Conservation (phyloP, 1,284 basidiomycete genomes). For the Moesziomyces sp. region DNA sequence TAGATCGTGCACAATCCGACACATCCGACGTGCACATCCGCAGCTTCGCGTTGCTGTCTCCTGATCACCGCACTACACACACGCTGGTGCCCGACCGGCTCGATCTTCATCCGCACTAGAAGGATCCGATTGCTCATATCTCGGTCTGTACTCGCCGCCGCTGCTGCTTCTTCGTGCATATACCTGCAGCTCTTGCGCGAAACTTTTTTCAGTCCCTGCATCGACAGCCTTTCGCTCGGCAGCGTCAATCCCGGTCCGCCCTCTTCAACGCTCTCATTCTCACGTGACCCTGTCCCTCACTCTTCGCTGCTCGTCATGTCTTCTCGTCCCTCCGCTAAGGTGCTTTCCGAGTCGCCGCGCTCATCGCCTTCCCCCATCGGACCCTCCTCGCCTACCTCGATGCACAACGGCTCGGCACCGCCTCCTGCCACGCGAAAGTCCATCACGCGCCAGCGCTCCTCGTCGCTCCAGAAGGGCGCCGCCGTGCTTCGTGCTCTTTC, state of each 20-base stretch:
- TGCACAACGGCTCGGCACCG: background rate
- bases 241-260: background rate
- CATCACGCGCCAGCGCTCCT: constrained; percentile 49
- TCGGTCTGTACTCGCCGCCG: too few species aligned
- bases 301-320: constrained; percentile 12
- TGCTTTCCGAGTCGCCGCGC: constrained; percentile 32
- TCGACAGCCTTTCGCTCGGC: too few species aligned
- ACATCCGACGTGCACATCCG: background rate
- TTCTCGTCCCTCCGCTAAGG: constrained; percentile 18
- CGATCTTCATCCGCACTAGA: too few species aligned
- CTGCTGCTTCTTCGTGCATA: too few species aligned
- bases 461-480: constrained; percentile 62
- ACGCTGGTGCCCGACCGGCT: too few species aligned
- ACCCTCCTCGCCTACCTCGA: constrained; percentile 1
- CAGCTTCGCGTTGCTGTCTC: background rate
- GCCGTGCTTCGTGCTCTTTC: constrained; percentile 63
- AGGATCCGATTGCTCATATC: too few species aligned
- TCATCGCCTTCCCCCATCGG: constrained; percentile 30
- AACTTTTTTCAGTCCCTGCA: too few species aligned
- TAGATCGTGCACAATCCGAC: background rate
- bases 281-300: background rate
- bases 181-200: too few species aligned
- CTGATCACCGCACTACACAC: background rate
- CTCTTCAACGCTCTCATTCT: background rate
- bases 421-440: constrained; percentile 17